Evolutionary conservation across 306 rosid genomes (phyloP).

Genomic region (Dalbergia cochinchinensis): DNA sequence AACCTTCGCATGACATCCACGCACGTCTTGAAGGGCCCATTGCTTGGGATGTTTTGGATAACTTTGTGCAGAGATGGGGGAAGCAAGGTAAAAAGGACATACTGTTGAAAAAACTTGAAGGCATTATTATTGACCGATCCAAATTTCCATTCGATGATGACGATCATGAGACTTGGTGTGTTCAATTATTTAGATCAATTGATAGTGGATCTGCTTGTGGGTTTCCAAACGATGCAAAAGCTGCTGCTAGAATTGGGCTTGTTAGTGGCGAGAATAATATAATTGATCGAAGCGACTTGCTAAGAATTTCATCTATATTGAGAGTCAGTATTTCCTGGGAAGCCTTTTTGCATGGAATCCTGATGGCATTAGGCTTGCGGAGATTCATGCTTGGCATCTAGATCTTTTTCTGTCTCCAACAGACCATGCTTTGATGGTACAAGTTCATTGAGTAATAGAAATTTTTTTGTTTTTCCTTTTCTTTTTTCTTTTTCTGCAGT

Average conservation of each 20-base stretch:
- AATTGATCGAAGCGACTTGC: slow-evolving; percentile 73
- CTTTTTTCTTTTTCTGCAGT: slow-evolving; percentile 47
- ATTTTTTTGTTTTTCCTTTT: neutral
- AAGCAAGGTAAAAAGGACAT: slow-evolving; percentile 72
- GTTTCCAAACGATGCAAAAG: slow-evolving; percentile 72
- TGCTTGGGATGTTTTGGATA: slow-evolving; percentile 75
- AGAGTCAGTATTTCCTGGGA: slow-evolving; percentile 78
- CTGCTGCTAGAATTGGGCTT: slow-evolving; percentile 66
- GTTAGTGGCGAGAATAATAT: slow-evolving; percentile 73
- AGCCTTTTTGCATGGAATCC: slow-evolving; percentile 65
- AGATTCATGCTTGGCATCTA: slow-evolving; percentile 62
- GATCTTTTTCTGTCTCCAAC: neutral
- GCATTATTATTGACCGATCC: slow-evolving; percentile 62
- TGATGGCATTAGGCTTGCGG: slow-evolving; percentile 69
- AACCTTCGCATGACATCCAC: slow-evolving; percentile 82
- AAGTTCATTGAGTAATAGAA: neutral
- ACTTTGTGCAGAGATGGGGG: slow-evolving; percentile 79
- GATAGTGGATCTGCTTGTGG: slow-evolving; percentile 83
- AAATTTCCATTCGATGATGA: slow-evolving; percentile 61
- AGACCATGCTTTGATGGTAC: neutral
- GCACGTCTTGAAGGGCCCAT: slow-evolving; percentile 73
- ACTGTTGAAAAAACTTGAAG: slow-evolving; percentile 60
- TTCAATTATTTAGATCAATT: slow-evolving; percentile 71
- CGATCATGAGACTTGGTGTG: slow-evolving; percentile 71
- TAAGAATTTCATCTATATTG: slow-evolving; percentile 69